Percentiles rank a stretch among this genome's conserved stretches.
phyloP scores from a whole-genome alignment of 441 rosid genomes.

The Dalechampia spathulata region DNA sequence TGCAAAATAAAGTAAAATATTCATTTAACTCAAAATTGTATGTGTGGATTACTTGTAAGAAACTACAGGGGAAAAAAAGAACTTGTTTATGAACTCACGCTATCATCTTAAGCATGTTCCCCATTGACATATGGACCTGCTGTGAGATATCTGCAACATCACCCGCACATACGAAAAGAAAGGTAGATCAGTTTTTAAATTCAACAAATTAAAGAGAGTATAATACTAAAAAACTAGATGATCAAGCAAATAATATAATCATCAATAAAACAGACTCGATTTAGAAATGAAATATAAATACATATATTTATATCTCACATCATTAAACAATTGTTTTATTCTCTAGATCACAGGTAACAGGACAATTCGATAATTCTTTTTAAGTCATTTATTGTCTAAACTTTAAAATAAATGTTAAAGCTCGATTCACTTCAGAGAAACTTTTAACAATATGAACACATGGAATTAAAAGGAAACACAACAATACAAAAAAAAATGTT shows the following conservation, averaged over 20 bases:
- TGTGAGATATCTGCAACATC: constrained; percentile 65
- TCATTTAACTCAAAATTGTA: neutral
- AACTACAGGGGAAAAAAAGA: neutral
- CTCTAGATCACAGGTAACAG: too few relatives aligned
- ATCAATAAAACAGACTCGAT: too few relatives aligned
- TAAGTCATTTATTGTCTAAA: too few relatives aligned
- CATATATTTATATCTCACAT: too few relatives aligned
- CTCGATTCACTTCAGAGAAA: too few relatives aligned
- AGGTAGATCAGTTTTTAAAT: neutral
- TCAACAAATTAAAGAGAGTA: neutral
- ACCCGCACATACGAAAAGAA: too few relatives aligned
- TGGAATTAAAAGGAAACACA: neutral
- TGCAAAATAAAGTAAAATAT: neutral
- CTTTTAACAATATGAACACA: too few relatives aligned
- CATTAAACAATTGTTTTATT: too few relatives aligned
- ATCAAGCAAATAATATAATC: too few relatives aligned
- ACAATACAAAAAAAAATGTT: neutral
- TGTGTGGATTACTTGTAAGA: neutral
- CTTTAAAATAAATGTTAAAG: too few relatives aligned
- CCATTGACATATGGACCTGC: constrained; percentile 70
- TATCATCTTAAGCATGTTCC: constrained; percentile 73
- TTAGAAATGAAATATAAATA: too few relatives aligned
- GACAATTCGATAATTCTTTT: too few relatives aligned
- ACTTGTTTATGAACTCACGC: constrained; percentile 31
- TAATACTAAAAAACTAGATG: neutral